These are phyloP conservation scores for Hymenoscyphus occultus DNA, from an alignment of 2,329 filamentous ascomycete species.

Conservation along the genomic window DNA sequence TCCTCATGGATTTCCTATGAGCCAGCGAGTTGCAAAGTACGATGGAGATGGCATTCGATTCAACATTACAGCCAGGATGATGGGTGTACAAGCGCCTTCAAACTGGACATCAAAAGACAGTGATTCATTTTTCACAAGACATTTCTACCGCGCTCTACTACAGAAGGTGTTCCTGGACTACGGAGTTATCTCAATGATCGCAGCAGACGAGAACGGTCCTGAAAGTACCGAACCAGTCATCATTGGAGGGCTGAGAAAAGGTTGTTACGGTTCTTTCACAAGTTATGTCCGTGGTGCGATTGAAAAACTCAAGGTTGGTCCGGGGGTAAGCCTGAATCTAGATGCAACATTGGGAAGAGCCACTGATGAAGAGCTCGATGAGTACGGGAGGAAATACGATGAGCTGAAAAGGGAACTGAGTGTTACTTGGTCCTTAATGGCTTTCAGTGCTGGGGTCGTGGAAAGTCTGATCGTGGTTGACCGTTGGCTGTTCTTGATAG, in stretches of 20 bases:
- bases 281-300: conserved; percentile 80
- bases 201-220: conserved; percentile 15
- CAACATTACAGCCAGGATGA: conserved; percentile 96
- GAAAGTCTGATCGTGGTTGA: conserved; percentile 90
- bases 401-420: conserved; percentile 76
- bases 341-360: conserved; percentile 63
- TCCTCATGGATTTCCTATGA: conserved; percentile 93
- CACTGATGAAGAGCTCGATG: conserved; percentile 70
- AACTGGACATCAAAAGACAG: conserved; percentile 87
- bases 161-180: conserved; percentile 90
- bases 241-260: conserved; percentile 79
- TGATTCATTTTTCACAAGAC: conserved; percentile 83
- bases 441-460: conserved; percentile 84
- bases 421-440: conserved; percentile 92
- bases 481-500: conserved; percentile 80
- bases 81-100: conserved; percentile 91
- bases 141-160: conserved; percentile 87
- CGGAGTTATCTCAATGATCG: conserved; percentile 64
- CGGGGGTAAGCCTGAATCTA: conserved; percentile 59
- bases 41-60: conserved; percentile 65
- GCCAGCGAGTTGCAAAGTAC: conserved; percentile 61
- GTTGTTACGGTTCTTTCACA: conserved; percentile 71
- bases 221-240: conserved; percentile 74
- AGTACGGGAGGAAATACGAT: conserved; percentile 64
- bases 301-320: conserved; percentile 64